A percentile compares a stretch with the other conserved stretches of the same genome.
Conservation (phyloP, 345 rosid genomes). For the Clarkia xantiana region DNA sequence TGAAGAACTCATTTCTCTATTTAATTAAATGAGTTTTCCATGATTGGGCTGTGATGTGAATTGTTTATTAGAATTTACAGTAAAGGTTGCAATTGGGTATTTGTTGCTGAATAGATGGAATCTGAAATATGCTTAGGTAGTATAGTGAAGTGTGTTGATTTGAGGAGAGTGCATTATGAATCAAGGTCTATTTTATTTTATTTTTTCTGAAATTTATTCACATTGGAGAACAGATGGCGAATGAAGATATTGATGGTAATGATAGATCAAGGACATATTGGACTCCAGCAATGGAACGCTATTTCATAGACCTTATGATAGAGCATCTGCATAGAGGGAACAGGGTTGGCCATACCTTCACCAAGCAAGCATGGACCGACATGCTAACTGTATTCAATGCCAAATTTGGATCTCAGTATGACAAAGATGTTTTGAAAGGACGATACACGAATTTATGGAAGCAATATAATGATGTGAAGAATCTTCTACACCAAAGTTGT, state of each 20-base stretch:
- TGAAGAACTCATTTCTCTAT: too few relatives aligned
- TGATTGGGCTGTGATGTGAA: too few relatives aligned
- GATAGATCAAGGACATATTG: conserved; percentile 73
- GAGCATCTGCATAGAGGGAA: conserved; percentile 72
- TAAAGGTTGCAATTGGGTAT: too few relatives aligned
- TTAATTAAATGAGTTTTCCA: too few relatives aligned
- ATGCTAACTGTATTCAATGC: conserved; percentile 55
- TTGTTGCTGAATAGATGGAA: too few relatives aligned
- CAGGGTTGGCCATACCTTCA: conserved; percentile 68
- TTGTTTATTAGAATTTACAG: too few relatives aligned
- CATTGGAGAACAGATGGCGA: too few relatives aligned
- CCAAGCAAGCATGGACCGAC: conserved; percentile 70
- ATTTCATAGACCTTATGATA: conserved; percentile 75
- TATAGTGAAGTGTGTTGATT: too few relatives aligned
- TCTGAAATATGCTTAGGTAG: too few relatives aligned
- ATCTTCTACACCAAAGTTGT: conserved; percentile 50
- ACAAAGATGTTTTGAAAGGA: conserved; percentile 62
- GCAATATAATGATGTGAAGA: conserved; percentile 60
- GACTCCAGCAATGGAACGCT: conserved; percentile 79
- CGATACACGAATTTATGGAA: conserved; percentile 71
- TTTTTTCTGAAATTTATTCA: not conserved
- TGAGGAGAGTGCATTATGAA: too few relatives aligned
- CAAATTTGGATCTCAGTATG: conserved; percentile 61
- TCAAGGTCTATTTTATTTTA: not conserved
- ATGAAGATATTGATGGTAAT: conserved; percentile 11